These are phyloP conservation scores for Emydomyces testavorans DNA, from an alignment of 2,329 filamentous ascomycete species.

Conservation along the genomic window DNA sequence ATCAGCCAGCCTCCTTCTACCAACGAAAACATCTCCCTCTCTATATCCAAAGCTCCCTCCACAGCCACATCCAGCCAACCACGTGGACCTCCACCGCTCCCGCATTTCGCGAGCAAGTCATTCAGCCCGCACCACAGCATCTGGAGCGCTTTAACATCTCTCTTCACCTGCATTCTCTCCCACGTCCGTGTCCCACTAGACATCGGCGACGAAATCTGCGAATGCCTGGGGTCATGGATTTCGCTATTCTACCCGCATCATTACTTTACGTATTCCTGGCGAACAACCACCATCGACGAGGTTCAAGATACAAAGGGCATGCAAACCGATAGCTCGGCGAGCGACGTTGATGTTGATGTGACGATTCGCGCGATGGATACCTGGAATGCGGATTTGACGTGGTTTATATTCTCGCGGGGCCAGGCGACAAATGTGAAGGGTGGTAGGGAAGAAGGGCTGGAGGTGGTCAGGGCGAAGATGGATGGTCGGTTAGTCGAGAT, in stretches of 20 bases:
- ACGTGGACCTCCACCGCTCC: conserved; percentile 17
- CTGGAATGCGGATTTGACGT: conserved; percentile 34
- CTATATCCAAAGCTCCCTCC: neutral
- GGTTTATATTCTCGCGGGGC: conserved; percentile 29
- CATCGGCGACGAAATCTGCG: conserved; percentile 33
- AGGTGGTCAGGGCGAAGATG: conserved; percentile 26
- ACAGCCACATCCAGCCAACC: conserved; percentile 16
- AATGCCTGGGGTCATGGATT: conserved; percentile 30
- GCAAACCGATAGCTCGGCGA: neutral
- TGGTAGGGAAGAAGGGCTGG: conserved; percentile 14
- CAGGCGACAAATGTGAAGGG: neutral
- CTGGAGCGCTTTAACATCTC: conserved; percentile 28
- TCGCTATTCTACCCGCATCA: conserved; percentile 28
- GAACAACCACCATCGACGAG: neutral
- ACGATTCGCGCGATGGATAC: conserved; percentile 32
- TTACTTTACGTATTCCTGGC: conserved; percentile 21
- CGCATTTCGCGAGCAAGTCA: conserved; percentile 19
- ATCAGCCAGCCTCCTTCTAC: neutral
- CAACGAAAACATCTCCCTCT: neutral
- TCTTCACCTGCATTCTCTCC: conserved; percentile 32
- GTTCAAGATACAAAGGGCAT: neutral
- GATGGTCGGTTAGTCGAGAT: conserved; percentile 17
- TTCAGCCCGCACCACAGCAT: conserved; percentile 33
- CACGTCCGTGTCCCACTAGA: conserved; percentile 32
- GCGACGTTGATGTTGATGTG: conserved; percentile 23